Evolutionary conservation across 768 basidiomycete species (phyloP).

Genomic region (Pholiota conissans): DNA sequence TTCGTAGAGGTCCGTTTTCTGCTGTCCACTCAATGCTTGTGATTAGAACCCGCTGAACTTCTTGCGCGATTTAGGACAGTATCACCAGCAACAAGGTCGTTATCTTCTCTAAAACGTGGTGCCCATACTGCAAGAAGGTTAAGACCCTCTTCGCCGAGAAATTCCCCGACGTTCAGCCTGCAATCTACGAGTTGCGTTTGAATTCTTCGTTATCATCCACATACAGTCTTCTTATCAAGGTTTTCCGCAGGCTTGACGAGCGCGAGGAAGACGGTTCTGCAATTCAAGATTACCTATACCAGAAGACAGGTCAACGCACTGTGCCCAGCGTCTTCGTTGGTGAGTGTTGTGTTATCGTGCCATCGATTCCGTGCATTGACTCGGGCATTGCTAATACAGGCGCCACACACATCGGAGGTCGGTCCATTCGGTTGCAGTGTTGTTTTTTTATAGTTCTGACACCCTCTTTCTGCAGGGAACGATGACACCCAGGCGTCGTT

Average conservation of each 20-base stretch:
- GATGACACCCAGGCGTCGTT: conserved; percentile 35
- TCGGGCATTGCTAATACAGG: conserved; percentile 28
- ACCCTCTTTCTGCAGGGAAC: conserved; percentile 29
- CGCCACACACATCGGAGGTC: conserved; percentile 57
- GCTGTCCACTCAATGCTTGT: neutral
- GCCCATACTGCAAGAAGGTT: conserved; percentile 50
- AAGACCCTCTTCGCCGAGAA: conserved; percentile 45
- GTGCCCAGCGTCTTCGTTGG: conserved; percentile 82
- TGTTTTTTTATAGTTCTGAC: too few species aligned
- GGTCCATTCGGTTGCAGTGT: conserved; percentile 8
- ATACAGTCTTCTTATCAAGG: neutral
- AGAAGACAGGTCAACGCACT: conserved; percentile 67
- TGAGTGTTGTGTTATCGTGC: conserved; percentile 29
- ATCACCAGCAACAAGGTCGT: conserved; percentile 52
- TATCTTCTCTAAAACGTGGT: conserved; percentile 62
- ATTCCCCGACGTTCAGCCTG: conserved; percentile 36
- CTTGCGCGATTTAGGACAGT: conserved; percentile 33
- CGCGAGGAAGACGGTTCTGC: conserved; percentile 55
- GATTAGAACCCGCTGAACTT: neutral
- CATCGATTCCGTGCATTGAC: neutral
- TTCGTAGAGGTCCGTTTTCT: conserved; percentile 42
- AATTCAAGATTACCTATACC: conserved; percentile 64
- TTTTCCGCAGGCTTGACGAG: conserved; percentile 51
- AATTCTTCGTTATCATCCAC: neutral
- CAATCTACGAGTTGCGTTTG: conserved; percentile 49